Evolutionary conservation across 2,329 filamentous ascomycete genomes (phyloP).

Genomic region (Colletotrichum orchidophilum): DNA sequence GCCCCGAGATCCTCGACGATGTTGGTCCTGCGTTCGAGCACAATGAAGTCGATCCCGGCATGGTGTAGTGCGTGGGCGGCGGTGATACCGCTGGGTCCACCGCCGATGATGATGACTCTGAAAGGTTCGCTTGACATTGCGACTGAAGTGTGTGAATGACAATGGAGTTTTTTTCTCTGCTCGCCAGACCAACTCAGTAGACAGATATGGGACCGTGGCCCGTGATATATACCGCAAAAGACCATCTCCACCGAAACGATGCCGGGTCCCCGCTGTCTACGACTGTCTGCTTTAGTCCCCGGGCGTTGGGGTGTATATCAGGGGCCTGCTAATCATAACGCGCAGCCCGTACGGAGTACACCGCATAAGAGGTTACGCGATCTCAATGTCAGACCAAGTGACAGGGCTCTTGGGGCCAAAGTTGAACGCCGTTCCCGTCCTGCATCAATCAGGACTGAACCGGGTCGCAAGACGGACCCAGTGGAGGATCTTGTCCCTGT

Average conservation of each 20-base stretch:
- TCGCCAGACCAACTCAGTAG: neutral
- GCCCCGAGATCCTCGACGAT: constrained; percentile 41
- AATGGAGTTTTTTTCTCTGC: neutral
- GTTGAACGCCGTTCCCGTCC: neutral
- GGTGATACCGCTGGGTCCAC: constrained; percentile 41
- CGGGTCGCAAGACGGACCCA: neutral
- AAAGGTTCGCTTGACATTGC: constrained; percentile 41
- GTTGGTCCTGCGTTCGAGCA: constrained; percentile 42
- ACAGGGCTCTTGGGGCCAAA: neutral
- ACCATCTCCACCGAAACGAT: neutral
- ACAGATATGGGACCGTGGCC: neutral
- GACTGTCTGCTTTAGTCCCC: neutral
- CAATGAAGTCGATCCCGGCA: constrained; percentile 46
- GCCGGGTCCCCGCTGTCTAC: neutral
- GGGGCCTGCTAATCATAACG: neutral
- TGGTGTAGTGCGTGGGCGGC: constrained; percentile 42
- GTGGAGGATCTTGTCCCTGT: too few species aligned
- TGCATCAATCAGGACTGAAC: neutral
- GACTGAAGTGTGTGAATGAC: neutral
- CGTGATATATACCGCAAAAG: neutral
- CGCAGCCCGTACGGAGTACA: too few species aligned
- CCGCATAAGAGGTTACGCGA: too few species aligned
- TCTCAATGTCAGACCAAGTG: neutral
- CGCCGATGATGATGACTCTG: constrained; percentile 44
- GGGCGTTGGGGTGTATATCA: neutral